Evolutionary conservation across 1,284 basidiomycete genomes (phyloP).

Genomic region (Leccinum subrobustum): DNA sequence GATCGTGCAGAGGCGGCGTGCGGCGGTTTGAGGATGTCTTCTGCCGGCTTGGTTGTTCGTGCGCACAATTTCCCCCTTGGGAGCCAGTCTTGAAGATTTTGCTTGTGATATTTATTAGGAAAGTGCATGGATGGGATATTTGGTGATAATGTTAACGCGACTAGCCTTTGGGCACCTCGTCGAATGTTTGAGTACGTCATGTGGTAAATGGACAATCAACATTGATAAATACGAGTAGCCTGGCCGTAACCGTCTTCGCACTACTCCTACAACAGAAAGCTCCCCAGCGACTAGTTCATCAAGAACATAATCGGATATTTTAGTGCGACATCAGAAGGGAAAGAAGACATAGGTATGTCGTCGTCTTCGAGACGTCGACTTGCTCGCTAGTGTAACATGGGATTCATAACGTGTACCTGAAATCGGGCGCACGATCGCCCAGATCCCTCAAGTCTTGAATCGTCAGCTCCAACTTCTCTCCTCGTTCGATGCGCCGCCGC

Average conservation of each 20-base stretch:
- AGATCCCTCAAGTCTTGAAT: slow-evolving; percentile 35
- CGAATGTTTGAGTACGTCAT: not conserved
- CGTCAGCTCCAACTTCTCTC: slow-evolving; percentile 23
- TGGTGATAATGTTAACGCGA: not conserved
- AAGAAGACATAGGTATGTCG: not conserved
- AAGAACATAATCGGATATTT: not conserved
- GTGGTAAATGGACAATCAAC: not conserved
- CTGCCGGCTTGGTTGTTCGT: not conserved
- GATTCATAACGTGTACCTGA: slow-evolving; percentile 55
- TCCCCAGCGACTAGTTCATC: not conserved
- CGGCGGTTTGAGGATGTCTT: not conserved
- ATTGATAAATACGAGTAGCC: not conserved
- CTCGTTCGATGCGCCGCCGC: slow-evolving; percentile 33
- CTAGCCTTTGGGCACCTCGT: not conserved
- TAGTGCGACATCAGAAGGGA: not conserved
- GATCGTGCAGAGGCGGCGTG: not conserved
- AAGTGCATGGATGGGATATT: not conserved
- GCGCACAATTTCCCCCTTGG: not conserved
- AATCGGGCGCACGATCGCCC: slow-evolving; percentile 65
- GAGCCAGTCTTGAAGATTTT: not conserved
- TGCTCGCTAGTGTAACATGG: not conserved
- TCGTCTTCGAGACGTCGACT: not conserved
- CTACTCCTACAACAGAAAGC: not conserved
- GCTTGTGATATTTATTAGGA: not conserved
- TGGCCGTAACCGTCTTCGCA: not conserved